Conservation (phyloP, 2,329 filamentous ascomycete genomes). For the Cladophialophora chaetospira region DNA sequence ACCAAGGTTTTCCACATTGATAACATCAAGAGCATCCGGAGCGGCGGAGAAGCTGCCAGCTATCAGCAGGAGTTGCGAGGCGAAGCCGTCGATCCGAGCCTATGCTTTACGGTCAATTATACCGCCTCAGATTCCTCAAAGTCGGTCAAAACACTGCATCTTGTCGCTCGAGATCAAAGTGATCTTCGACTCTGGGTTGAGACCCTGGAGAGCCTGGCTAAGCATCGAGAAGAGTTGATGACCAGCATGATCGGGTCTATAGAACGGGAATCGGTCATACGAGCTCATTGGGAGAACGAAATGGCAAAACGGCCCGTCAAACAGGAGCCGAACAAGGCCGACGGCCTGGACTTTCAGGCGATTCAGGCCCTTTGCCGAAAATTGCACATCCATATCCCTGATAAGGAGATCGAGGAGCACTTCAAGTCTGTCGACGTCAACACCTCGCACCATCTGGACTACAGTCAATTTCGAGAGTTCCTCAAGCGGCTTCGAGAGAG, state of each 20-base stretch:
- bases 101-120: conserved; percentile 91
- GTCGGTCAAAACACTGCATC: conserved; percentile 76
- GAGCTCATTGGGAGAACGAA: conserved; percentile 81
- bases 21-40: conserved; percentile 87
- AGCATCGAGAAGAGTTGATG: conserved; percentile 87
- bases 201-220: conserved; percentile 80
- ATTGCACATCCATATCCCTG: conserved; percentile 87
- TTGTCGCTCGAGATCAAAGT: conserved; percentile 74
- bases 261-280: conserved; percentile 79
- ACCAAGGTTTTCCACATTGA: conserved; percentile 91
- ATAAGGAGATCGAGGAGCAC: conserved; percentile 69
- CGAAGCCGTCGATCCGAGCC: conserved; percentile 64
- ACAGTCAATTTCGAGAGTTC: conserved; percentile 79
- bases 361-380: conserved; percentile 84
- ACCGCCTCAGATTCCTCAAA: conserved; percentile 75
- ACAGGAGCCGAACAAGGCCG: conserved; percentile 58
- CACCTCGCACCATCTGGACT: conserved; percentile 68
- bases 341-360: conserved; percentile 73
- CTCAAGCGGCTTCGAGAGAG: conserved; percentile 80
- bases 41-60: conserved; percentile 79
- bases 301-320: conserved; percentile 69
- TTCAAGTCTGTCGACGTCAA: conserved; percentile 73
- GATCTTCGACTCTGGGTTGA: conserved; percentile 78
- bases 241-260: conserved; percentile 74
- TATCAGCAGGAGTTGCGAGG: conserved; percentile 83